These are phyloP conservation scores for Arachnopeziza araneosa DNA, from an alignment of 2,329 filamentous ascomycete species.

Conservation along the genomic window DNA sequence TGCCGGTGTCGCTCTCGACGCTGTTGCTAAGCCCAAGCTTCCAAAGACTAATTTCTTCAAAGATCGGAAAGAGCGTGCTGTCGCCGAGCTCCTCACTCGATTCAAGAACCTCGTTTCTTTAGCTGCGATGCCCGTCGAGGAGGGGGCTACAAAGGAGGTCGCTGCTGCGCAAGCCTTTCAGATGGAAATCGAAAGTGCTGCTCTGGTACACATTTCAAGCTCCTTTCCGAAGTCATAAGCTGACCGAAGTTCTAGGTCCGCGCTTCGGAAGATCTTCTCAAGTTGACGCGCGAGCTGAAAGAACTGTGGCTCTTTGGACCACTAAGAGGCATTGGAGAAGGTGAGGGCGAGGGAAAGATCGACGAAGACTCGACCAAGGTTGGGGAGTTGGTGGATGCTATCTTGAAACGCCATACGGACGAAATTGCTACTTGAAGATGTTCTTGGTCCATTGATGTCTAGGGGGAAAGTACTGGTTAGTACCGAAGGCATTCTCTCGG, in stretches of 20 bases:
- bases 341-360: slow-evolving; percentile 36
- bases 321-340: slow-evolving; percentile 39
- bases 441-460: neutral
- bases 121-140: slow-evolving; percentile 20
- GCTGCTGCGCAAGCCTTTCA: slow-evolving; percentile 28
- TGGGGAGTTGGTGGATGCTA: slow-evolving; percentile 21
- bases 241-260: slow-evolving; percentile 21
- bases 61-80: slow-evolving; percentile 42
- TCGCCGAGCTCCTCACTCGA: slow-evolving; percentile 41
- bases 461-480: neutral
- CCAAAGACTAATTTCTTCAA: slow-evolving; percentile 1
- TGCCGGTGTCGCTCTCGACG: neutral
- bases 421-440: neutral
- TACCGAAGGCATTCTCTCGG: neutral
- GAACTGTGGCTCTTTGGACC: slow-evolving; percentile 46
- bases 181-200: slow-evolving; percentile 30
- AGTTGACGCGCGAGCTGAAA: slow-evolving; percentile 43
- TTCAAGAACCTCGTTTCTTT: slow-evolving; percentile 38
- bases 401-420: neutral
- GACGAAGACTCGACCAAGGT: slow-evolving; percentile 33
- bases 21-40: neutral
- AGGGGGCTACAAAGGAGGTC: slow-evolving; percentile 27
- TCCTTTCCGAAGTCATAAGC: neutral
- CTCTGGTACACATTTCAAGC: slow-evolving; percentile 22
- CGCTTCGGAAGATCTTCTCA: slow-evolving; percentile 38